phyloP scores from a whole-genome alignment of 2,329 filamentous ascomycete genomes.

The Cladosporium colombiae region DNA sequence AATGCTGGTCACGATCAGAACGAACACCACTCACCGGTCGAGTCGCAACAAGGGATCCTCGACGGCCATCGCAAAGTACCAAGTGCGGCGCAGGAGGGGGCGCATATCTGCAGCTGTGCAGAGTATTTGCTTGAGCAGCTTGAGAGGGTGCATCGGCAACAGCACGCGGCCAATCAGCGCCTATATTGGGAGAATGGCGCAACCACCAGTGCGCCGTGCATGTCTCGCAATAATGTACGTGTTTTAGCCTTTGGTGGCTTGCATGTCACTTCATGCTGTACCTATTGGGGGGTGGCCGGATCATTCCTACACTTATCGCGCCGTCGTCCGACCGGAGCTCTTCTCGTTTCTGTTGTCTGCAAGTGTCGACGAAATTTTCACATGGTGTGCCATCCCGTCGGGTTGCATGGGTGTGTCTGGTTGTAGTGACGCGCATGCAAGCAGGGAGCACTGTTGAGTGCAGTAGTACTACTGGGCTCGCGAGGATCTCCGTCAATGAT shows the following conservation, averaged over 20 bases:
- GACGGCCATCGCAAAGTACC: constrained; percentile 5
- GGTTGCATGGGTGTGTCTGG: neutral
- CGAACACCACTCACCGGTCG: neutral
- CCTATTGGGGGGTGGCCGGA: neutral
- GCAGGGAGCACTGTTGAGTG: constrained; percentile 7
- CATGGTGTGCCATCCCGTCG: constrained; percentile 1
- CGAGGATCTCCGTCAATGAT: constrained; percentile 2
- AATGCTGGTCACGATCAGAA: neutral
- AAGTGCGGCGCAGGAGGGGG: constrained; percentile 3
- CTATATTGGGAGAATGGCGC: constrained; percentile 1
- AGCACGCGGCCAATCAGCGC: constrained; percentile 3
- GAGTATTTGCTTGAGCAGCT: constrained; percentile 14
- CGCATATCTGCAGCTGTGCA: constrained; percentile 16
- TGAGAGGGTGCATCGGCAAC: constrained; percentile 3
- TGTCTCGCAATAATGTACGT: constrained; percentile 8
- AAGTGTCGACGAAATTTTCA: constrained; percentile 2
- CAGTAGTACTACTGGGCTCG: neutral
- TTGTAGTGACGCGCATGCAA: constrained; percentile 1
- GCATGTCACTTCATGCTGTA: constrained; percentile 7
- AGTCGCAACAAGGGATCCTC: constrained; percentile 9
- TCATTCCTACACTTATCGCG: neutral
- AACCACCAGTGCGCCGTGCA: constrained; percentile 15
- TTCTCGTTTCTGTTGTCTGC: neutral
- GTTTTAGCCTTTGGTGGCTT: constrained; percentile 6
- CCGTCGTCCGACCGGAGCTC: constrained; percentile 8